Percentiles rank a stretch among this genome's conserved stretches.
phyloP scores from a whole-genome alignment of 495 filamentous ascomycete genomes.

The Neurospora sp. region DNA sequence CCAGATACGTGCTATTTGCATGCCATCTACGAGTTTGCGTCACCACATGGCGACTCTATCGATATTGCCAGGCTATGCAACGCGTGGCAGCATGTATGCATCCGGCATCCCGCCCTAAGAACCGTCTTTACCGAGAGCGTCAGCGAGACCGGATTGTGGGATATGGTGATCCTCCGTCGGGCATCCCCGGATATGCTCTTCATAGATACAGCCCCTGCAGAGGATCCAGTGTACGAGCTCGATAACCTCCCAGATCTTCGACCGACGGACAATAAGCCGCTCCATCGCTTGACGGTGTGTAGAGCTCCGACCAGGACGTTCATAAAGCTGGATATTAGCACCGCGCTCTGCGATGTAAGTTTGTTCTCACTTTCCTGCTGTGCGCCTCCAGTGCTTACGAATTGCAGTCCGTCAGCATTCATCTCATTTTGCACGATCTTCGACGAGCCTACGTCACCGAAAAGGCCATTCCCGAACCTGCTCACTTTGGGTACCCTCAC shows the following conservation, averaged over 20 bases:
- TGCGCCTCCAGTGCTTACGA: neutral
- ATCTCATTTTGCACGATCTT: slow-evolving; percentile 33
- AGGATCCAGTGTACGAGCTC: slow-evolving; percentile 32
- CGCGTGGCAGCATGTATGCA: slow-evolving; percentile 33
- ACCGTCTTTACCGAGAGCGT: slow-evolving; percentile 36
- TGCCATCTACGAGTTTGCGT: slow-evolving; percentile 49
- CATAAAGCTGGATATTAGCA: slow-evolving; percentile 36
- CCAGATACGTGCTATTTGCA: slow-evolving; percentile 50
- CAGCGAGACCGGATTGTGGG: slow-evolving; percentile 28
- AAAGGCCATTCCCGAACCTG: slow-evolving; percentile 14
- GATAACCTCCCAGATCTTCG: slow-evolving; percentile 28
- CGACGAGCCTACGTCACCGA: slow-evolving; percentile 30
- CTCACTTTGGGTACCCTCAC: slow-evolving; percentile 27
- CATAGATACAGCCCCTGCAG: slow-evolving; percentile 30
- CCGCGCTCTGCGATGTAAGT: slow-evolving; percentile 32
- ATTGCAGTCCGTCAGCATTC: slow-evolving; percentile 26
- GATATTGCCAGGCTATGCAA: slow-evolving; percentile 33
- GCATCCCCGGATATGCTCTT: slow-evolving; percentile 38
- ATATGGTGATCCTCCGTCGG: slow-evolving; percentile 31
- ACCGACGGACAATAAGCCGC: slow-evolving; percentile 26
- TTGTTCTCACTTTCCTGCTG: too few species aligned
- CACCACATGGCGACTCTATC: slow-evolving; percentile 24
- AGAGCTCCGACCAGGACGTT: slow-evolving; percentile 31
- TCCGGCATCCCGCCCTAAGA: slow-evolving; percentile 29
- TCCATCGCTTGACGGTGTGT: slow-evolving; percentile 36